Conservation (phyloP, 2,329 filamentous ascomycete species). For the Sclerotinia glacialis region DNA sequence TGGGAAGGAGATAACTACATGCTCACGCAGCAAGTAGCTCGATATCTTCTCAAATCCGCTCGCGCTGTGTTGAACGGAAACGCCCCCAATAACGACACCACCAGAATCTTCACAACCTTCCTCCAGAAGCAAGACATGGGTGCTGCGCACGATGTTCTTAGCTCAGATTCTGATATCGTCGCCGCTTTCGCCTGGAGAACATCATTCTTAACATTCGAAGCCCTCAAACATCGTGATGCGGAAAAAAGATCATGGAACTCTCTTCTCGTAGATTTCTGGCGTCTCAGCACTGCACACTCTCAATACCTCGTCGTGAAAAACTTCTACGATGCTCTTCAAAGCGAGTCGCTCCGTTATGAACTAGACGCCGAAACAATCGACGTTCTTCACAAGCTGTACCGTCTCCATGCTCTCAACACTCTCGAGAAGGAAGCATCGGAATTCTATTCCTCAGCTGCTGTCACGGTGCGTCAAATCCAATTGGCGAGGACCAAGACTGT, state of each 20-base stretch:
- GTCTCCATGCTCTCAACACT: slow-evolving; percentile 62
- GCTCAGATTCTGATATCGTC: slow-evolving; percentile 66
- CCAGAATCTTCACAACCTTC: slow-evolving; percentile 63
- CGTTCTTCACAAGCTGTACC: slow-evolving; percentile 65
- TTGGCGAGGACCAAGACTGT: slow-evolving; percentile 65
- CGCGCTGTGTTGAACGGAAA: slow-evolving; percentile 66
- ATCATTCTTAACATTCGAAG: slow-evolving; percentile 72
- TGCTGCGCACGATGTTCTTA: slow-evolving; percentile 72
- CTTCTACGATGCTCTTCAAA: slow-evolving; percentile 69
- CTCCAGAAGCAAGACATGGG: slow-evolving; percentile 65
- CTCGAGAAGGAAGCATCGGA: slow-evolving; percentile 68
- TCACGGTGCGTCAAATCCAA: slow-evolving; percentile 69
- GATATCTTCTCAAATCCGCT: slow-evolving; percentile 74
- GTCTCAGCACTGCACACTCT: slow-evolving; percentile 69
- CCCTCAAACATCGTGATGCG: slow-evolving; percentile 68
- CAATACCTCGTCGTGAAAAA: slow-evolving; percentile 78
- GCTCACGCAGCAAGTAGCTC: slow-evolving; percentile 75
- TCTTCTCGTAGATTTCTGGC: slow-evolving; percentile 74
- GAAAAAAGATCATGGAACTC: slow-evolving; percentile 77
- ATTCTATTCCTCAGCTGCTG: slow-evolving; percentile 68
- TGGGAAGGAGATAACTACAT: slow-evolving; percentile 74
- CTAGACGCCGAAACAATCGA: slow-evolving; percentile 56
- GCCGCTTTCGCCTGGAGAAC: slow-evolving; percentile 74
- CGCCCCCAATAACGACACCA: slow-evolving; percentile 65
- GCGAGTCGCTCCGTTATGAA: slow-evolving; percentile 49